Evolutionary conservation across 768 basidiomycete species (phyloP).

Genomic region (Suillus bovinus): DNA sequence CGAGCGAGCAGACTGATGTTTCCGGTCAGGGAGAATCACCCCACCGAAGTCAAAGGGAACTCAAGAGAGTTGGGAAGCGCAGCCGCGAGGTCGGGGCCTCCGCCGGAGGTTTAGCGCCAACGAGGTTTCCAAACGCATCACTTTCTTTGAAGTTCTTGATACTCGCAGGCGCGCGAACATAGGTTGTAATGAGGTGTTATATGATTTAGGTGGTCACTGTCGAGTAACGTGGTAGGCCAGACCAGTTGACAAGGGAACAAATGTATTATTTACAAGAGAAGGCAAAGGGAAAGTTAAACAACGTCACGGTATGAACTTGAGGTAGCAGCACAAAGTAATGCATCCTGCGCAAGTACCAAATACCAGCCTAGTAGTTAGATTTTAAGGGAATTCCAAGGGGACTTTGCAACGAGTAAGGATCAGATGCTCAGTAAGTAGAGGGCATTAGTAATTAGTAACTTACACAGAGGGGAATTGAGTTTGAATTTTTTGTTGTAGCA

Average conservation of each 20-base stretch:
- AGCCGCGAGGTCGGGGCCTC: background rate
- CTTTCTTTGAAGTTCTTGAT: background rate
- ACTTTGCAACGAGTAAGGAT: background rate
- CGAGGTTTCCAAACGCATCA: background rate
- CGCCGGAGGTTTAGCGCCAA: background rate
- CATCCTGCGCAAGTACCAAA: background rate
- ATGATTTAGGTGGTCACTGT: background rate
- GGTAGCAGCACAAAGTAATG: background rate
- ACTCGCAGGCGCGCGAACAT: background rate
- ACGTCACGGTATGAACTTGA: no score
- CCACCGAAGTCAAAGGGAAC: background rate
- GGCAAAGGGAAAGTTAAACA: background rate
- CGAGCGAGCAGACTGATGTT: background rate
- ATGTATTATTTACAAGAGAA: background rate
- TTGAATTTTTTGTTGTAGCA: no score
- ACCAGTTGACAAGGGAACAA: background rate
- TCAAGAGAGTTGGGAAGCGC: background rate
- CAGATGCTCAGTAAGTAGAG: background rate
- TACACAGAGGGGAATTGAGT: no score
- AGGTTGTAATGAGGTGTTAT: background rate
- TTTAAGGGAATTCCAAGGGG: background rate
- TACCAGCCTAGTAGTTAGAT: background rate
- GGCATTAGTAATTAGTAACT: no score
- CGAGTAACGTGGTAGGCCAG: background rate
- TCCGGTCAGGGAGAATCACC: background rate